Evolutionary conservation across 768 basidiomycete species (phyloP), one percentile per base, ranked within the genome.

Genomic region (Dentipellis fragilis): DNA sequence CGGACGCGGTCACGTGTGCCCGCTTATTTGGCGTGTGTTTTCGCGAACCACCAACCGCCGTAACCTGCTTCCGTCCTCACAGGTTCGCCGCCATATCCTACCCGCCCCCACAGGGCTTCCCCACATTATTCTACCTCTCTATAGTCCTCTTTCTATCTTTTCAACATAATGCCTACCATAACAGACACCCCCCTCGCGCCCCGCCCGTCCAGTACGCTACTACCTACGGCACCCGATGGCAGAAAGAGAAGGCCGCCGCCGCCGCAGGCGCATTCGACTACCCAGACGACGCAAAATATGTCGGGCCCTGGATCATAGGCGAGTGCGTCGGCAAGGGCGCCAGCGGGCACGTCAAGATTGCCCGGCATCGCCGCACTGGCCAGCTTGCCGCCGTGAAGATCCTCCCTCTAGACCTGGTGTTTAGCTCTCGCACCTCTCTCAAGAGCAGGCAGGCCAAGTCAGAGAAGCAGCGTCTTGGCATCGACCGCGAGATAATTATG

Each of bases 331-430:
- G 93, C 6, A 93, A 93, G 72, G 93, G 93, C 51, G 89, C 90
- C 35, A 90, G 88, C 62, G 93, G 93, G 65, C 89, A 91, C 54
- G 94, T 97, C 66, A 92, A 93, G 71, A 88, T 98, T 60, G 95
- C 92, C 19, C 84, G 83, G 61, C 93, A 97, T 67, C 78, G 80
- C 19, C 75, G 77, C 38, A 93, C 93, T 8, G 88, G 89, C 11
- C 86, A 94, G 67, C 87, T 93, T 66, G 94, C 95, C 51, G 95
- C 95, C 7, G 84, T 96, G 69, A 98, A 97, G 73, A 96, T 97
- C 57, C 83, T 97, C 23, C 92, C 93, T 10, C 76, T 92, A 29
- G 84, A 87, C 53, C 83, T 89, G 17, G 73, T 91, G 36, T 76
- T 87, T 62, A 81, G 77, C 65, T 88, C 89, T 38, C 80, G 89